phyloP scores from a whole-genome alignment of 2,329 filamentous ascomycete species.

The Talaromyces sp. region DNA sequence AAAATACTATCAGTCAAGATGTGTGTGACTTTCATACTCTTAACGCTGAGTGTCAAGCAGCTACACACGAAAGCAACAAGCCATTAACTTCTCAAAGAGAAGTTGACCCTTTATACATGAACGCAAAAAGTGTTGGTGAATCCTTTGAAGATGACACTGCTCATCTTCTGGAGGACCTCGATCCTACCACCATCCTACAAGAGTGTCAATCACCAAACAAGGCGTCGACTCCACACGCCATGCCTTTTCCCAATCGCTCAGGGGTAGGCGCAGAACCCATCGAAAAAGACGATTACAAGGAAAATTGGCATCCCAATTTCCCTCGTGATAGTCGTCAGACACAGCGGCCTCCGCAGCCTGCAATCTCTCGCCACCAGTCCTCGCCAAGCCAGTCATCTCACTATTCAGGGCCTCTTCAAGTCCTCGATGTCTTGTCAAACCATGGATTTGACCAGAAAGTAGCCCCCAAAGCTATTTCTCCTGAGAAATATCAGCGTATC shows the following conservation, averaged over 20 bases:
- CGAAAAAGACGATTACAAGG: slow-evolving; percentile 2
- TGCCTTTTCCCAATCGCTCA: not conserved
- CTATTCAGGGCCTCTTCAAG: not conserved
- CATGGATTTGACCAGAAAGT: not conserved
- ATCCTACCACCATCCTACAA: slow-evolving; percentile 11
- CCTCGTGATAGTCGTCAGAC: not conserved
- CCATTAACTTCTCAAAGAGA: not conserved
- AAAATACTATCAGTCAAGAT: not conserved
- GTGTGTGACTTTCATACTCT: not conserved
- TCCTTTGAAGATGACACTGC: slow-evolving; percentile 32
- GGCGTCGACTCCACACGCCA: not conserved
- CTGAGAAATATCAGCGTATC: not conserved
- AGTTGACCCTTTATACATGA: not conserved
- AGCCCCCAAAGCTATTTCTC: not conserved
- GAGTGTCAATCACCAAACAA: not conserved
- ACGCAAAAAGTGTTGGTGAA: not conserved
- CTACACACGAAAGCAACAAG: not conserved
- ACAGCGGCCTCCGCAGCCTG: not conserved
- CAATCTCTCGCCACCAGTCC: not conserved
- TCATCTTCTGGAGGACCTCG: slow-evolving; percentile 20
- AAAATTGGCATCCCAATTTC: slow-evolving; percentile 5
- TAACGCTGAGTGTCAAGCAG: not conserved
- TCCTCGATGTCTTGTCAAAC: not conserved
- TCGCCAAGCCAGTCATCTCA: not conserved
- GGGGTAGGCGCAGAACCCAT: not conserved